Conservation (phyloP, 2,329 filamentous ascomycete genomes). For the Graphium sp. region DNA sequence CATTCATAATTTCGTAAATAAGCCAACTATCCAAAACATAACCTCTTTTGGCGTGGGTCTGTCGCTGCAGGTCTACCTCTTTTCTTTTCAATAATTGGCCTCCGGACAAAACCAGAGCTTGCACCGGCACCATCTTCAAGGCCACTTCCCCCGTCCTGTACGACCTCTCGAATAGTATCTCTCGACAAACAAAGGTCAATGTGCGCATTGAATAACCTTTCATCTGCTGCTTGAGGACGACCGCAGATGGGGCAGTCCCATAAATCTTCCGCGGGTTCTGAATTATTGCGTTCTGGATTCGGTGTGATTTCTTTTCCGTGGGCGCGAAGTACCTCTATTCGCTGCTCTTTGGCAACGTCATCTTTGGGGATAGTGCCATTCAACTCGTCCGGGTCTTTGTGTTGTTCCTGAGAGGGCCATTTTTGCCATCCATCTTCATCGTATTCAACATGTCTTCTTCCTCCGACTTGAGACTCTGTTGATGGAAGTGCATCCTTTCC, state of each 20-base stretch:
- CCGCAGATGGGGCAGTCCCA: constrained; percentile 86
- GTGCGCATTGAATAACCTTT: constrained; percentile 72
- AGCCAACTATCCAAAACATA: constrained; percentile 27
- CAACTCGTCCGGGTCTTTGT: constrained; percentile 34
- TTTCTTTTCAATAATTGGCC: constrained; percentile 14
- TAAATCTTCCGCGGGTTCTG: constrained; percentile 24
- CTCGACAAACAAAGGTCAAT: constrained; percentile 83
- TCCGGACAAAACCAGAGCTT: constrained; percentile 6
- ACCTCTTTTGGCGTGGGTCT: constrained; percentile 32
- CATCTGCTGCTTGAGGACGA: constrained; percentile 58
- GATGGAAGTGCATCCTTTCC: constrained; percentile 6
- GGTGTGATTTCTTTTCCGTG: constrained; percentile 36
- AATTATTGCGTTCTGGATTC: constrained; percentile 18
- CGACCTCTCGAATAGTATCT: constrained; percentile 69
- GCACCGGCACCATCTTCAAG: constrained; percentile 16
- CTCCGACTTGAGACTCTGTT: too few species aligned
- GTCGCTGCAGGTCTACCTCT: constrained; percentile 14
- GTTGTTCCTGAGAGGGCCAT: too few species aligned
- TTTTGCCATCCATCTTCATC: constrained; percentile 44
- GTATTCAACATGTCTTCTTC: too few species aligned
- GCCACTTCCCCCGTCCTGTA: constrained; percentile 30
- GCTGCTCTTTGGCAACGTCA: background rate
- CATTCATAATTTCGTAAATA: background rate
- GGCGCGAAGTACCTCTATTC: constrained; percentile 27
- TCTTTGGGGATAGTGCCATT: constrained; percentile 6